Base-by-base conservation (phyloP, 2,329 filamentous ascomycete species). In the Verticillium klebahnii region DNA sequence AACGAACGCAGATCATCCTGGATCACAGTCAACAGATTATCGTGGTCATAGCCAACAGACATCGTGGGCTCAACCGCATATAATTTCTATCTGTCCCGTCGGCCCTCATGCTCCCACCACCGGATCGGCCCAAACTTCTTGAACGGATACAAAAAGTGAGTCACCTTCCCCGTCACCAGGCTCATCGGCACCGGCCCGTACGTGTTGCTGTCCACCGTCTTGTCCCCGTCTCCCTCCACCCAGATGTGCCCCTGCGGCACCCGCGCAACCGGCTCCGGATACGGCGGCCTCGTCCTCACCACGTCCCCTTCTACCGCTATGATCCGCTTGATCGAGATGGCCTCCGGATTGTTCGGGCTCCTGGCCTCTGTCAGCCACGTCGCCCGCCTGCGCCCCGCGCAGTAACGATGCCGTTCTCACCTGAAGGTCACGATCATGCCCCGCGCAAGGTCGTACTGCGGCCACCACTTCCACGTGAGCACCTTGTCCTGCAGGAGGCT, bases 241-340 rank as follows among this genome's bases (percentile, higher is more conserved):
- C 95, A 99, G 32, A 98, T 83, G 78, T 98, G 93, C 19, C 92
- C 92, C 65, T 83, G 83, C 5, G 93, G 94, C 25, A 99, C 85
- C 65, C 83, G 82, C 56, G 90, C 78, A 9, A 75, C 80, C 1
- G 77, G 68, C 17, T 81, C 73, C 9, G 85, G 82, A 71, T 87
- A 89, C 19, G 87, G 87, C 60, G 79, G 74, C 62, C 85, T 82
- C 50, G 90, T 90, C 61, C 79, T 81, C 34, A 98, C 86, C 1
- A 85, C 79, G 71, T 98, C 94, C 11, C 93, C 93, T 59, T 89
- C 88, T 4, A 97, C 70, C 0, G 85, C 95, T 31, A 97, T 82
- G 12, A 99, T 84, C 50, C 95, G 83, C 78, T 99, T 99, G 37
- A 97, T 85, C 0, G 86, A 86, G 52, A 88, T 79, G 25, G 84